These are phyloP conservation scores for Leersia perrieri DNA, from an alignment of 176 grass and related monocot genomes.

Conservation along the genomic window DNA sequence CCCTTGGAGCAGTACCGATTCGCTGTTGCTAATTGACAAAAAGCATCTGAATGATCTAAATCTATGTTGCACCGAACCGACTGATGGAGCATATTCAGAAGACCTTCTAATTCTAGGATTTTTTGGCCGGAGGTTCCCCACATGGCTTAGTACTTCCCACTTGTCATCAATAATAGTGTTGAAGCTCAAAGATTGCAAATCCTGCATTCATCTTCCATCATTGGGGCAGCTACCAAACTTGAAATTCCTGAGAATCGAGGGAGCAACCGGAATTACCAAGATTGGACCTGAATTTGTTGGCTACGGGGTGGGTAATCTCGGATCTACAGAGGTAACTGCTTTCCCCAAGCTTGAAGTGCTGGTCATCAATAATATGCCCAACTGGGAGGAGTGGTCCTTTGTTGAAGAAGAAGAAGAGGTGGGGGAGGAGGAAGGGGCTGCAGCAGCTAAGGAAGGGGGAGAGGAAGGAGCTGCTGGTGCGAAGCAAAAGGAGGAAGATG, in stretches of 20 bases:
- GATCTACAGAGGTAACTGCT: background rate
- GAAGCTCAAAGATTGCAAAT: background rate
- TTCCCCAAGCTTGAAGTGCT: conserved; percentile 32
- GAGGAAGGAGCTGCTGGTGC: no score
- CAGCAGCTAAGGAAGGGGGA: no score
- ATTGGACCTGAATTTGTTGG: conserved; percentile 26
- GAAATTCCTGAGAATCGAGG: conserved; percentile 6
- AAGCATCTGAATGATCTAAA: background rate
- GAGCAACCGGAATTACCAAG: background rate
- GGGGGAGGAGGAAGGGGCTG: no score
- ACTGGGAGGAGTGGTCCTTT: background rate
- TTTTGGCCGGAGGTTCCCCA: conserved; percentile 11
- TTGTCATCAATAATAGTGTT: background rate
- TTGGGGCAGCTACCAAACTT: conserved; percentile 7
- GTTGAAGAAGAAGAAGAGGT: background rate
- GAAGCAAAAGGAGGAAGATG: no score
- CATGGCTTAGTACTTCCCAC: background rate
- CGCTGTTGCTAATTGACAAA: conserved; percentile 16
- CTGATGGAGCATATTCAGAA: background rate
- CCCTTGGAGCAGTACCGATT: background rate
- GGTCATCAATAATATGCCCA: background rate
- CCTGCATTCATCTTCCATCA: conserved; percentile 10
- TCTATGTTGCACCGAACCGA: background rate
- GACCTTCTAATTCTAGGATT: background rate
- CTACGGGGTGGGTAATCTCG: no score